Base-by-base conservation (phyloP, 129 eudicot genomes). In the Ambrosia trifida region DNA sequence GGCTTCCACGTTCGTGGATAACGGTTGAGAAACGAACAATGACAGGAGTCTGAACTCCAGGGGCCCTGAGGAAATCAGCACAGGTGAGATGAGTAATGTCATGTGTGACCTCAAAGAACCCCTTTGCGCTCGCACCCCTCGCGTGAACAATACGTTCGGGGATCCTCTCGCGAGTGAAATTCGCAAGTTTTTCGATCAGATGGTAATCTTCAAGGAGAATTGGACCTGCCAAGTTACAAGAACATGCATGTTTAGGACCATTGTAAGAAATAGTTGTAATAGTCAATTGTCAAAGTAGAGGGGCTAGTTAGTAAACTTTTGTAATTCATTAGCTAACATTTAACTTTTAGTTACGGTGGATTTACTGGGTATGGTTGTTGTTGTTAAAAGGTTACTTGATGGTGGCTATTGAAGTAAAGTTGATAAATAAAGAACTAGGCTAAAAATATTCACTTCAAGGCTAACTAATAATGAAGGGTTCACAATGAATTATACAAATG, bases 121-220 rank as follows among this genome's bases (percentile, higher is more conserved):
- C 97, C 82, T 90, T 90, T 75, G 97, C 97, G 70, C 97, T 87
- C 10, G 97, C 95, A 68, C 96, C 95, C 66, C 96, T 83, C 2
- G 96, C 96, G 28, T 87, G 96, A 33, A 90, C 96, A n/a, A 90
- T 89, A 59, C 95, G 96, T 75, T 90, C 96, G 5, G 96, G 96
- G 72, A 87, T 90, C 54, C 96, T 68, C 76, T 90, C 96, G 24
- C 96, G 78, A 19, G 87, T 91, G 73, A 87, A 90, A 58, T 87
- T 90, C 5, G 96, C 91, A 64, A 90, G 79, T 66, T 90, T 90
- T 77, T 90, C 96, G 67, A 90, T 87, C 87, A 90, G 76, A 85
- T 90, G 97, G 75, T 90, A 90, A 62, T 90, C 97, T 79, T 90
- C 97, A 64, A 90, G 90, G 17, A 90, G 97, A 72, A 90, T 90